Percentiles rank a stretch among this genome's conserved stretches.
These are phyloP conservation scores for Angomonas ambiguus DNA, from an alignment of 208 protist genomes.

Conservation along the genomic window DNA sequence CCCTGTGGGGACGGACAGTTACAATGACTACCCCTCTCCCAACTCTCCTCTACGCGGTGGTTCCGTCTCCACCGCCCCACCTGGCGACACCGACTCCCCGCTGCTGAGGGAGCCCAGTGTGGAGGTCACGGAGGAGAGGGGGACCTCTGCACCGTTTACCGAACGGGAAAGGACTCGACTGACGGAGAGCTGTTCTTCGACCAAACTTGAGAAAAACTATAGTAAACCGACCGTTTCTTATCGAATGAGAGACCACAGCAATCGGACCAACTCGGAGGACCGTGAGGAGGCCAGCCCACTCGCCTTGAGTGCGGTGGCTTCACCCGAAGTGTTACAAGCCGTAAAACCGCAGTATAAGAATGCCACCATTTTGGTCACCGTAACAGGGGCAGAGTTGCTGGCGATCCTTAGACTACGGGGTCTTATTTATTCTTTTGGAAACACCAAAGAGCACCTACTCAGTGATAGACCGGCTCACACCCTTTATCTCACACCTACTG, in stretches of 20 bases:
- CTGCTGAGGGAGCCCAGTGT: not conserved
- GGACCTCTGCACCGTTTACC: no score
- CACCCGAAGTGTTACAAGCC: not conserved
- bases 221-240: not conserved
- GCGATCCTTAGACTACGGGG: constrained; percentile 70
- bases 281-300: not conserved
- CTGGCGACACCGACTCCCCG: not conserved
- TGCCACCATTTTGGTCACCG: constrained; percentile 6
- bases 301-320: not conserved
- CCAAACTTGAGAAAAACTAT: not conserved
- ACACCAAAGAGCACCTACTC: constrained; percentile 54
- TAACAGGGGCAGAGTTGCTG: constrained; percentile 74
- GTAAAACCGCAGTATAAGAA: not conserved
- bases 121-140: not conserved
- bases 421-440: constrained; percentile 55
- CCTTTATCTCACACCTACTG: constrained; percentile 54
- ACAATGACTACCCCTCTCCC: not conserved
- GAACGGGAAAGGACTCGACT: no score
- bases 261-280: not conserved
- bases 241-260: constrained; percentile 3
- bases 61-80: not conserved
- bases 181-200: not conserved
- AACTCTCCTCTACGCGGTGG: not conserved
- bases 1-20: not conserved
- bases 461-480: constrained; percentile 44